A percentile compares a stretch with the other conserved stretches of the same genome.
Conservation (phyloP, 305 asterid species). For the Fraxinus angustifolia region DNA sequence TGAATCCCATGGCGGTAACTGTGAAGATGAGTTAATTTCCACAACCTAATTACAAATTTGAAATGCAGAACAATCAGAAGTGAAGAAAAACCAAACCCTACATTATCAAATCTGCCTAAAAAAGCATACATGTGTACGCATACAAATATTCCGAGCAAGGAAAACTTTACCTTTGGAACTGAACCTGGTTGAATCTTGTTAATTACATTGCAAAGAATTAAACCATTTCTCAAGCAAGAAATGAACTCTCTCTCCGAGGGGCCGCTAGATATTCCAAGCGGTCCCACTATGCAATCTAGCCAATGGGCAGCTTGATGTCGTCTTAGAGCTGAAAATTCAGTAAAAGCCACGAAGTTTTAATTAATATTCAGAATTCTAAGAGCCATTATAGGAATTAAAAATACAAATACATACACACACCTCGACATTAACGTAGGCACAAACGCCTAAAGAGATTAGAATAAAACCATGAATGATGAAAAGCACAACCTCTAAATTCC, state of each 20-base stretch:
- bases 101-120: not conserved
- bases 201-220: conserved; percentile 74
- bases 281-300: conserved; percentile 82
- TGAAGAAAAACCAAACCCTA: not conserved
- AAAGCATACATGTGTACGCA: not conserved
- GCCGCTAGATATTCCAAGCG: conserved; percentile 68
- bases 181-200: conserved; percentile 82
- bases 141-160: not conserved
- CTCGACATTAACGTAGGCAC: not conserved
- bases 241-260: conserved; percentile 77
- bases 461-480: not conserved
- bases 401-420: not conserved
- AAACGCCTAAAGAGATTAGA: not conserved
- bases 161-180: conserved; percentile 63
- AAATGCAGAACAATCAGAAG: conserved; percentile 3
- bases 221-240: conserved; percentile 86
- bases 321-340: conserved; percentile 55
- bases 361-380: not conserved
- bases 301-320: conserved; percentile 85
- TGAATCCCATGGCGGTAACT: conserved; percentile 64
- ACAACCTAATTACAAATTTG: conserved; percentile 44
- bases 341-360: not conserved
- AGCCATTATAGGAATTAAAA: conserved; percentile 1
- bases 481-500: not conserved
- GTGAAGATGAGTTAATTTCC: conserved; percentile 45